Percentiles rank a stretch among this genome's conserved stretches.
Evolutionary conservation across 441 rosid genomes (phyloP).

Genomic region (Raphanus hybrid): DNA sequence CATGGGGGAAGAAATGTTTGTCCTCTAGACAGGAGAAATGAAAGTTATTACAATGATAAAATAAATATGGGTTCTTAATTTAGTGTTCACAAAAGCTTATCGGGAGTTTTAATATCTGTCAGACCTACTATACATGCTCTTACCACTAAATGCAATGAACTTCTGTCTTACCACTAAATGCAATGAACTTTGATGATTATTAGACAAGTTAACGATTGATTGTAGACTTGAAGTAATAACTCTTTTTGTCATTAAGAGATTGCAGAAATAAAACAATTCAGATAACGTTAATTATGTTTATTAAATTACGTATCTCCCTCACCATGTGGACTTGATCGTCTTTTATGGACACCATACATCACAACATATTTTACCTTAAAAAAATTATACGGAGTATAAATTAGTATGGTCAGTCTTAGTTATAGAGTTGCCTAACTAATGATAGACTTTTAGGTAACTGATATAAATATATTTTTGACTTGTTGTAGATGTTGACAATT

Average conservation of each 20-base stretch:
- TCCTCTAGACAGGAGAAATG: constrained; percentile 23
- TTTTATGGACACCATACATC: background rate
- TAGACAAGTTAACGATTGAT: background rate
- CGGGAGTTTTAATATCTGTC: background rate
- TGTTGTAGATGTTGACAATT: background rate
- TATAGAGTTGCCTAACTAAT: constrained; percentile 15
- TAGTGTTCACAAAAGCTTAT: constrained; percentile 24
- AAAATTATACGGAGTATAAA: background rate
- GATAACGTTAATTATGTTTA: background rate
- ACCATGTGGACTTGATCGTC: constrained; percentile 9
- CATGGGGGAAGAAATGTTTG: constrained; percentile 47
- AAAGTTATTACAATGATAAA: constrained; percentile 3
- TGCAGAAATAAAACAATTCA: constrained; percentile 19
- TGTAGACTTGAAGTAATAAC: background rate
- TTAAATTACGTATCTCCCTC: constrained; percentile 7
- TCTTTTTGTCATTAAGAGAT: background rate
- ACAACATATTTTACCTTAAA: background rate
- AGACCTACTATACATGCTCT: constrained; percentile 20
- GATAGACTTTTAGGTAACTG: constrained; percentile 8
- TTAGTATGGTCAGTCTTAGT: background rate
- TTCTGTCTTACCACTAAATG: constrained; percentile 27
- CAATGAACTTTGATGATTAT: constrained; percentile 37
- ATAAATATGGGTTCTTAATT: constrained; percentile 17
- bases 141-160: constrained; percentile 34
- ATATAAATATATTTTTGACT: constrained; percentile 7